phyloP scores from a whole-genome alignment of 768 basidiomycete species.

The Trametes gibbosa region DNA sequence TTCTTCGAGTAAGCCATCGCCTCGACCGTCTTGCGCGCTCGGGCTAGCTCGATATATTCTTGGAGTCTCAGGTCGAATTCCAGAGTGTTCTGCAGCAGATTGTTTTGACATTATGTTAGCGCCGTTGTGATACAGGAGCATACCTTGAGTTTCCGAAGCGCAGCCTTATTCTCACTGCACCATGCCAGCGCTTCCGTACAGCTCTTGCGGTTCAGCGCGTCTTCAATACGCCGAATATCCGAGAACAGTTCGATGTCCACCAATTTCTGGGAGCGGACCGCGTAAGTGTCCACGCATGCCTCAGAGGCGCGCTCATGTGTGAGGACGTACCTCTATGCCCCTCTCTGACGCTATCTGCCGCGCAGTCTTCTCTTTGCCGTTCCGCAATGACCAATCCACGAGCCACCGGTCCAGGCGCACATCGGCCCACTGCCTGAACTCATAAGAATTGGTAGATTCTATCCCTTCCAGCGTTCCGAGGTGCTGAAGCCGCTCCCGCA shows the following conservation, averaged over 20 bases:
- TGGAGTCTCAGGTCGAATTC: slow-evolving; percentile 96
- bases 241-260: slow-evolving; percentile 92
- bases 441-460: slow-evolving; percentile 47
- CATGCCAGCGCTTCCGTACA: slow-evolving; percentile 90
- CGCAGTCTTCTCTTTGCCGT: slow-evolving; percentile 76
- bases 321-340: slow-evolving; percentile 63
- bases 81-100: slow-evolving; percentile 68
- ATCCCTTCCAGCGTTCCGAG: slow-evolving; percentile 62
- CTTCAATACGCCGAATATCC: slow-evolving; percentile 85
- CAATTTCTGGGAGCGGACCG: slow-evolving; percentile 50
- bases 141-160: slow-evolving; percentile 89
- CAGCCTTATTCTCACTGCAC: slow-evolving; percentile 95
- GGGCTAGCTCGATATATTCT: slow-evolving; percentile 91
- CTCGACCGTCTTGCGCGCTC: slow-evolving; percentile 59
- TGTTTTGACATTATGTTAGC: neutral
- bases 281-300: neutral
- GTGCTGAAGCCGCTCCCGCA: slow-evolving; percentile 73
- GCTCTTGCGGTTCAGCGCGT: slow-evolving; percentile 68
- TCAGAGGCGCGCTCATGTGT: neutral
- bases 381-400: slow-evolving; percentile 88
- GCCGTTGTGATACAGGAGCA: neutral
- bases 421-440: slow-evolving; percentile 76
- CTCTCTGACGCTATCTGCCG: slow-evolving; percentile 70
- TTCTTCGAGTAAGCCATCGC: slow-evolving; percentile 86
- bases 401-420: slow-evolving; percentile 84